Percentiles rank a stretch among this genome's conserved stretches.
phyloP scores from a whole-genome alignment of 495 filamentous ascomycete species.

The Trichoderma reesei region DNA sequence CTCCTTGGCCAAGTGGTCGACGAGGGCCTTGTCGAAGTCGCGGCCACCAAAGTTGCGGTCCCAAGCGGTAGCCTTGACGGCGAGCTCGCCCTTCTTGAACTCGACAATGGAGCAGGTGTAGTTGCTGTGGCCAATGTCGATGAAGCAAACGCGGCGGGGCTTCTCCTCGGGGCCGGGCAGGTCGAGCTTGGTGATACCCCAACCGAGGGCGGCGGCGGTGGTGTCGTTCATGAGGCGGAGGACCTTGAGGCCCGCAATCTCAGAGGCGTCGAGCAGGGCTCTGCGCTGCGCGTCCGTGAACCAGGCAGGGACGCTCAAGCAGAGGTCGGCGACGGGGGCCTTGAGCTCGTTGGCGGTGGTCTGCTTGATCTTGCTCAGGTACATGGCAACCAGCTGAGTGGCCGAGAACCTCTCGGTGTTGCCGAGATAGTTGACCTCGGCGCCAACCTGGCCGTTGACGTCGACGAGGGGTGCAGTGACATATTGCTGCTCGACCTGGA shows the following conservation, averaged over 20 bases:
- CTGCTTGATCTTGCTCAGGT: conserved; percentile 84
- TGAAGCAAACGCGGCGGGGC: conserved; percentile 79
- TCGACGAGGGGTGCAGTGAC: conserved; percentile 84
- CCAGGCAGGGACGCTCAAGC: conserved; percentile 91
- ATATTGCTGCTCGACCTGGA: conserved; percentile 82
- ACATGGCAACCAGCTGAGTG: conserved; percentile 89
- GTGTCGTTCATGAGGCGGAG: conserved; percentile 97
- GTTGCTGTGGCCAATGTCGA: conserved; percentile 95
- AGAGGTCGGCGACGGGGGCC: conserved; percentile 87
- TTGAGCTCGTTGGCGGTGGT: conserved; percentile 81
- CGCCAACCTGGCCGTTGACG: conserved; percentile 86
- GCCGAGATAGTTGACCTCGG: conserved; percentile 85
- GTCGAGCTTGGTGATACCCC: conserved; percentile 94
- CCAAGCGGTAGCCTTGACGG: conserved; percentile 84
- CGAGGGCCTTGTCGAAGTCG: conserved; percentile 88
- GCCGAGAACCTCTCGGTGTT: conserved; percentile 91
- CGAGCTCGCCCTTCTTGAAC: conserved; percentile 94
- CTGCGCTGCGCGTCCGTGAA: conserved; percentile 93
- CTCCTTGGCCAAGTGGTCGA: conserved; percentile 89
- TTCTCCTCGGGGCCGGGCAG: conserved; percentile 85
- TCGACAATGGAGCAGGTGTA: conserved; percentile 91
- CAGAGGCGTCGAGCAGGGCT: conserved; percentile 80
- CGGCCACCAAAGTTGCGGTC: conserved; percentile 97
- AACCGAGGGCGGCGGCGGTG: conserved; percentile 90
- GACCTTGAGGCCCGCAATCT: conserved; percentile 87